Evolutionary conservation across 2,329 filamentous ascomycete species (phyloP), one percentile per base, ranked within the genome.

Genomic region (Colletotrichum orchidophilum): DNA sequence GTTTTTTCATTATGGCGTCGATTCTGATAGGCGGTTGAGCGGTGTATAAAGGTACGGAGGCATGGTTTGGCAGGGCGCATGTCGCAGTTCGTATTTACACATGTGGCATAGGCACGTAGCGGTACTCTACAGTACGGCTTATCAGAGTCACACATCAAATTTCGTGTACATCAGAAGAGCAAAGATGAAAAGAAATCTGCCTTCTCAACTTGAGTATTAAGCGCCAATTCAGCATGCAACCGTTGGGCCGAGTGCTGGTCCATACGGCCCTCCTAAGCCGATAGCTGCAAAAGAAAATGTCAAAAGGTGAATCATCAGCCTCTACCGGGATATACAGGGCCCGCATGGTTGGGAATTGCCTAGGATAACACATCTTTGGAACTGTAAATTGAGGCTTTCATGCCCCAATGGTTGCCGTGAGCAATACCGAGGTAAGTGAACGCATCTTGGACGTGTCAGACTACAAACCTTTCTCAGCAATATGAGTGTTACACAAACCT

Each of bases 391-490:
- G 87, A 89, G 12, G 91, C 87, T 75, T 85, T 87, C 68, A 94
- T 80, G 1, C 86, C 87, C 85, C 88, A 94, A 1, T 85, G 79
- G 77, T 94, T 94, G 0, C 84, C 85, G 12, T 82, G 84, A 18
- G 84, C 84, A 66, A 94, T 88, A 3, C 89, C 88, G 31, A 94
- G 81, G 77, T 92, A 87, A 1, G 92, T 93, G 77, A 87, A 93
- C 1, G 88, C 90, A 83, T 94, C 92, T 90, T 63, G 62, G 35
- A 31, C 8, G 13, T 39, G 53, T 75, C 60, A 75, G 74, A 55
- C 27, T 52, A 46, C 15, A 13, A 3, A 7, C 6, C 12, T 9
- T 26, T 3, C 54, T 54, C 18, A 9, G 35, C 13, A 24, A 58
- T 9, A 46, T 26, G 26, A 70, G 39, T 21, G 6, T 18, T 31